phyloP scores from a whole-genome alignment of 495 filamentous ascomycete genomes.

The Penicillium ochrochloron region DNA sequence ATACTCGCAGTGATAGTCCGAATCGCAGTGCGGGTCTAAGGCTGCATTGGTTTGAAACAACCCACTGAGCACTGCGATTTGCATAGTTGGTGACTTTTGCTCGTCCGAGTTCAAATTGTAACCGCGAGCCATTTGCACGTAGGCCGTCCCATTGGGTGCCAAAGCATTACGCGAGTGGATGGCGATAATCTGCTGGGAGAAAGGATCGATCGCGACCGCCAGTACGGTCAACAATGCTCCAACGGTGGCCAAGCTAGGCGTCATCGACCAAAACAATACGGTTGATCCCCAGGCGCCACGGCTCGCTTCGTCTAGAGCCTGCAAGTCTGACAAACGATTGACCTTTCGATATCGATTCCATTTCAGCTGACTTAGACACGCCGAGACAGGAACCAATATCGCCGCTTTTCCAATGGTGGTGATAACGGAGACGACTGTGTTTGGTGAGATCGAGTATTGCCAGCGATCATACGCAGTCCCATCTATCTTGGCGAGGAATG shows the following conservation, averaged over 20 bases:
- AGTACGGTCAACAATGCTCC: not conserved
- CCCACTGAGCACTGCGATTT: not conserved
- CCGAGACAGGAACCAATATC: constrained; percentile 1
- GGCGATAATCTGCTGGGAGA: not conserved
- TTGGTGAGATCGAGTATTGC: not conserved
- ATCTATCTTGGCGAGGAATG: not conserved
- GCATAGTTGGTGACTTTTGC: not conserved
- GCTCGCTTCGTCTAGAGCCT: not conserved
- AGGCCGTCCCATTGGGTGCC: not conserved
- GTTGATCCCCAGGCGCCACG: not conserved
- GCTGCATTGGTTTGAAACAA: constrained; percentile 2
- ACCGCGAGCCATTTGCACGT: not conserved
- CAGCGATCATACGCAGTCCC: not conserved
- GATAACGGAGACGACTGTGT: not conserved
- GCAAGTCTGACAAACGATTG: not conserved
- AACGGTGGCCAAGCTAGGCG: not conserved
- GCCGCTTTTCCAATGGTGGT: constrained; percentile 1
- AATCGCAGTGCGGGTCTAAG: not conserved
- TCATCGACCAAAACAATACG: constrained; percentile 1
- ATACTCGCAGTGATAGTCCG: not conserved
- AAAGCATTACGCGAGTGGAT: not conserved
- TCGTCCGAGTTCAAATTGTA: not conserved
- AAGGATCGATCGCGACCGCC: not conserved
- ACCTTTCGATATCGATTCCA: not conserved
- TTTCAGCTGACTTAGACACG: not conserved